Percentiles rank a stretch among this genome's conserved stretches.
These are phyloP conservation scores for Coemansia sp. DNA, from an alignment of 371 early-diverging fungal genomes.

Conservation along the genomic window DNA sequence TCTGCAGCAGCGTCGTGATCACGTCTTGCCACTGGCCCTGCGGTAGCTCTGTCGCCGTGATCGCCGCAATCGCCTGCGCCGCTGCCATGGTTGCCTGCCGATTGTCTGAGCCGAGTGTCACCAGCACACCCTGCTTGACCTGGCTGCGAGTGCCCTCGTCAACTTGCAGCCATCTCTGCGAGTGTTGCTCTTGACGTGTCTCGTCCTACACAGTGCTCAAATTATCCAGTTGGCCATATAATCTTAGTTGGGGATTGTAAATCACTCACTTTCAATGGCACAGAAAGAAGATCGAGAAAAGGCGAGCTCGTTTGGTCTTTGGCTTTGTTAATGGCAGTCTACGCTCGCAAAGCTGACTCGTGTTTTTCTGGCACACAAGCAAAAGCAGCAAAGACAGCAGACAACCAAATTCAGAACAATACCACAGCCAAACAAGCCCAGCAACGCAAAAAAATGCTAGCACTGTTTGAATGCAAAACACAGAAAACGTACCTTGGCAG, in stretches of 20 bases:
- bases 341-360: too few relatives aligned
- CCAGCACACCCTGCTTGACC: conserved; percentile 71
- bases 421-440: not conserved
- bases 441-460: not conserved
- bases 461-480: conserved; percentile 1
- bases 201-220: conserved; percentile 57
- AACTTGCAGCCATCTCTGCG: conserved; percentile 71
- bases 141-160: conserved; percentile 57
- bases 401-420: not conserved
- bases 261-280: too few relatives aligned
- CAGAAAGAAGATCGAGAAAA: not conserved
- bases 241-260: too few relatives aligned
- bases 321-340: too few relatives aligned
- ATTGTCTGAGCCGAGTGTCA: conserved; percentile 68
- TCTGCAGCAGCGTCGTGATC: conserved; percentile 73
- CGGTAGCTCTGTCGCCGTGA: conserved; percentile 90
- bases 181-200: conserved; percentile 65
- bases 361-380: too few relatives aligned
- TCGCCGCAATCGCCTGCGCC: conserved; percentile 83
- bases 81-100: conserved; percentile 69
- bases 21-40: conserved; percentile 80
- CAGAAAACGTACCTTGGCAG: conserved; percentile 68
- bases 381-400: not conserved
- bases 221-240: too few relatives aligned
- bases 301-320: too few relatives aligned